Base-by-base conservation (phyloP, 2,329 filamentous ascomycete species). In the Verticillium tricorpus region DNA sequence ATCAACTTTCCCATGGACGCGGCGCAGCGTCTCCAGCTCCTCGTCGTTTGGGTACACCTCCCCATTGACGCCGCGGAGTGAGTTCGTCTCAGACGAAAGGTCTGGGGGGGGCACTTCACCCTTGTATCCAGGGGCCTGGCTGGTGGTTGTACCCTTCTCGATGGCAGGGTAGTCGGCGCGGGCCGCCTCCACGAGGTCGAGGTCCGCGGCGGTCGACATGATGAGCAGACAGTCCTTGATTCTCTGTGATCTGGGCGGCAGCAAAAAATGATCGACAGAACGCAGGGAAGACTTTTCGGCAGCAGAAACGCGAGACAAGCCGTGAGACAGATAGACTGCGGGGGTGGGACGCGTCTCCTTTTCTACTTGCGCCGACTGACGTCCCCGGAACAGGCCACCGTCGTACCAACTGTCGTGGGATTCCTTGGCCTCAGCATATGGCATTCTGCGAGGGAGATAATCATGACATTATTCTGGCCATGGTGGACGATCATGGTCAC, bases 1-100 rank as follows among this genome's bases (percentile, higher is more conserved):
- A 9, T 80, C 82, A 19, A 88, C 79, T 64, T 75, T 77, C 58
- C 81, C 83, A 39, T 82, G 78, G 11, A 86, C 78, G 64, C 83
- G 82, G 39, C 78, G 78, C 5, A 86, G 72, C 5, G 81, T 82
- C 2, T 65, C 65, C n/a, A 84, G 68, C 54, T 86, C 83, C 64
- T 85, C 78, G n/a, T 79, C 76, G 1, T 83, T 85, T 1, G 83
- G 83, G 57, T 78, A 78, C 65, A 74, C 73, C 65, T 79, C 76
- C 62, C 58, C 60, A 34, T 64, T 62, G 5, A 25, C 40, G 2
- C 62, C 62, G 2, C 31, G 34, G 40, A 62, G 58, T 2, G 58
- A 57, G 5, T 50, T 19, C 14, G 61, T 58, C 5, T 58, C 60
- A 0, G 9, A 28, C 35, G 28, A 22, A 3, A 60, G n/a, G 35